Evolutionary conservation across 2,329 filamentous ascomycete species (phyloP), one percentile per base, ranked within the genome.

Genomic region (Alternaria viburni): DNA sequence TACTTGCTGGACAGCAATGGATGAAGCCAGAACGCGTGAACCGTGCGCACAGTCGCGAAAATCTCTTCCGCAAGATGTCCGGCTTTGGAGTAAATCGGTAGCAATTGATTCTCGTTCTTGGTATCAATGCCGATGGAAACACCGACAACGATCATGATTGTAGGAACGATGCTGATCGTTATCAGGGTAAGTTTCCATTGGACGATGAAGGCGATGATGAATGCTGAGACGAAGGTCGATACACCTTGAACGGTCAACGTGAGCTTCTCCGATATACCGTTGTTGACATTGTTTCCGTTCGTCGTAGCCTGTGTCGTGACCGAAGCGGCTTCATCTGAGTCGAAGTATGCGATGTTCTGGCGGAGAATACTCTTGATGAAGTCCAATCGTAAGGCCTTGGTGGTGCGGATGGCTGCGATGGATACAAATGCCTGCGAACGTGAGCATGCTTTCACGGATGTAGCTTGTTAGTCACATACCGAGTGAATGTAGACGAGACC

Each of bases 131-230:
- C 72, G 9, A 83, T 67, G 51, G 75, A 78, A 1, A 76, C 50
- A 4, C 70, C 74, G 3, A 71, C 58, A 3, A 72, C 73, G 8
- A 78, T 26, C 3, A 78, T 52, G 50, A 85, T 83, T 0, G 80
- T 81, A 0, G 85, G 85, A 0, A 87, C 79, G 23, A 85, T 82
- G 47, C 79, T 81, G 36, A 84, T 79, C 13, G 80, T 82, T 70
- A 99, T 97, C 55, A 97, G 82, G 0, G 96, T 96, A 67, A 98
- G 84, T 80, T 96, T 97, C 92, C 95, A 97, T 80, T 91, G 96
- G 74, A 92, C 92, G 80, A 95, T 81, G 77, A 97, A 98, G 3
- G 91, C 93, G 68, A 99, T 95, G 59, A 98, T 83, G 70, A 98
- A 97, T 15, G 94, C 95, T 0, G 94, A 90, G 41, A 86, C 82